phyloP scores from a whole-genome alignment of 139 green algal species.

The Volvox africanus region DNA sequence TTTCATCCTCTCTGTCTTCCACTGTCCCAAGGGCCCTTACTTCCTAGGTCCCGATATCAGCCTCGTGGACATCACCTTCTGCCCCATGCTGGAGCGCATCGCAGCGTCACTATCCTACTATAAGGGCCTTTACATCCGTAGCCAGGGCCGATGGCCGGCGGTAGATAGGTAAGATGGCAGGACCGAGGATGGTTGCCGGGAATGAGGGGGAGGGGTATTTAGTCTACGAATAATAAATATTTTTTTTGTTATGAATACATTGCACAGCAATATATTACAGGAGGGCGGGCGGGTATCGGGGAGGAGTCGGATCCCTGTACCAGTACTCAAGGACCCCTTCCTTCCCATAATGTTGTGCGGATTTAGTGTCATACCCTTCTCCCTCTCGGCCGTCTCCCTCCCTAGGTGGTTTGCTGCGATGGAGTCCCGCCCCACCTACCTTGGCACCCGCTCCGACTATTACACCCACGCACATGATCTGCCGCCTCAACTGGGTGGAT shows the following conservation, averaged over 20 bases:
- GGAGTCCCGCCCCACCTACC: constrained; percentile 88
- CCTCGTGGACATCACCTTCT: constrained; percentile 88
- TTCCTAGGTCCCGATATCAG: constrained; percentile 88
- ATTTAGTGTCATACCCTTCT: neutral
- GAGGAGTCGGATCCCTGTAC: too few relatives aligned
- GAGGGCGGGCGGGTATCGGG: too few relatives aligned
- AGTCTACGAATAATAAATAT: too few relatives aligned
- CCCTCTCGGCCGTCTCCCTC: neutral
- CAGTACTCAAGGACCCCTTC: too few relatives aligned
- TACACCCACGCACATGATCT: constrained; percentile 95
- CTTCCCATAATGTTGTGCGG: too few relatives aligned
- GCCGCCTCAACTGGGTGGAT: constrained; percentile 82
- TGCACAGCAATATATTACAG: too few relatives aligned
- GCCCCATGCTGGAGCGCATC: constrained; percentile 95
- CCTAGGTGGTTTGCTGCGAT: constrained; percentile 92
- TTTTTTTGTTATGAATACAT: too few relatives aligned
- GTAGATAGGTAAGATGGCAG: constrained; percentile 45
- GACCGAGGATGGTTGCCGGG: too few relatives aligned
- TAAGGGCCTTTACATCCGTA: constrained; percentile 88
- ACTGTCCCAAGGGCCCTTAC: constrained; percentile 88
- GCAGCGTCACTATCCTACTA: constrained; percentile 85
- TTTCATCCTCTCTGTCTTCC: too few relatives aligned
- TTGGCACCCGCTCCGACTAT: constrained; percentile 89
- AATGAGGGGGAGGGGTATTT: neutral
- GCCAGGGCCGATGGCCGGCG: constrained; percentile 61